Evolutionary conservation across 331 rosid genomes (phyloP).

Genomic region (Erythrophleum ivorense): DNA sequence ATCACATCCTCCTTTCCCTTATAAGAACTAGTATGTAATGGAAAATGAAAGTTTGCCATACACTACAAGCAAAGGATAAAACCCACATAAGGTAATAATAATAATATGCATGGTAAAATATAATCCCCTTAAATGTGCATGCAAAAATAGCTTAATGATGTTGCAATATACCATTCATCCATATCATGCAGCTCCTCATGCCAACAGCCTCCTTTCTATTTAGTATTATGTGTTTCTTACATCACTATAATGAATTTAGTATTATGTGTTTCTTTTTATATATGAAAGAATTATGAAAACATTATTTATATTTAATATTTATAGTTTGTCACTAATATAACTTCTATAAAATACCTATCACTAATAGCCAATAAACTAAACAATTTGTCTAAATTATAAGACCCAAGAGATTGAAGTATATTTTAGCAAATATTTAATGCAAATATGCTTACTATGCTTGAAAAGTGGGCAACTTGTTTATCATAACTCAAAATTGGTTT

Average conservation of each 20-base stretch:
- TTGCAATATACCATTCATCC: conserved; percentile 59
- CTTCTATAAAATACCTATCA: background rate
- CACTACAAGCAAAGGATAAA: conserved; percentile 51
- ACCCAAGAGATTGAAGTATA: background rate
- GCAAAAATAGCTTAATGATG: conserved; percentile 55
- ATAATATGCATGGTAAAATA: conserved; percentile 43
- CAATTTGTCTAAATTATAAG: no score
- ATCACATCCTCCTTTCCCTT: conserved; percentile 67
- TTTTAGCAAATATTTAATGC: conserved; percentile 14
- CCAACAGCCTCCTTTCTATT: conserved; percentile 69
- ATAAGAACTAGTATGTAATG: conserved; percentile 64
- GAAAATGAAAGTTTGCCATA: conserved; percentile 58
- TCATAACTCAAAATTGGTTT: background rate
- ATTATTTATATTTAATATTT: no score
- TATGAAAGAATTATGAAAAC: no score
- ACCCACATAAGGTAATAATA: conserved; percentile 21
- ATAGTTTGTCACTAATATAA: background rate
- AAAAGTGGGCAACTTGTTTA: conserved; percentile 9
- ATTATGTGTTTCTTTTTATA: no score
- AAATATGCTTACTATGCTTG: background rate
- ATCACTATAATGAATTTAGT: background rate
- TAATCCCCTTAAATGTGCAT: conserved; percentile 39
- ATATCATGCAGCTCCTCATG: conserved; percentile 59
- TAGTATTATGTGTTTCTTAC: no score
- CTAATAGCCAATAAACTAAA: background rate